Base-by-base conservation (phyloP, 345 rosid genomes). In the Ceriops zippeliana region DNA sequence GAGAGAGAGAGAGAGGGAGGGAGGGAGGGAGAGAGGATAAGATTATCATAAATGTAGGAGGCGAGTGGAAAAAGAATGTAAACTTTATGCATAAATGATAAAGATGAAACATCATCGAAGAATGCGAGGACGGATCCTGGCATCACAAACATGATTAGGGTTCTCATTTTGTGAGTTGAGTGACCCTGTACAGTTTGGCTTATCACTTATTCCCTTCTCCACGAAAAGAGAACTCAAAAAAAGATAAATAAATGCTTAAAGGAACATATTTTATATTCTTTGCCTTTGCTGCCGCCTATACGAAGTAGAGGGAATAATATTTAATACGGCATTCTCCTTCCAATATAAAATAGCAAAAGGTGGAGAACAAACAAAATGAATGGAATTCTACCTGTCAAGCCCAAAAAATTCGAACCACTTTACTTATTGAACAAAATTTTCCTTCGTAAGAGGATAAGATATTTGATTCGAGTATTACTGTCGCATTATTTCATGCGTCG, bases 71-170 rank as follows among this genome's bases (percentile, higher is more conserved):
- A 70, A 72, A 75, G 78, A 78, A 75, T 71, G 83, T 74, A 65
- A 79, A 73, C 67, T 80, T 82, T 73, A 52, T 1, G 26, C 59
- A 52, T 5, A 0, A 53, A 16, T 56, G 6, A 61, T 62, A 57
- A 65, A 66, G 66, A 70, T 7, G 69, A 30, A 53, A 53, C 27
- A 53, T 6, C 8, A 54, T 22, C 26, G 9, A 54, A 76, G 73
- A 66, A 61, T 58, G 73, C 83, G 58, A 73, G 57, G 75, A 66
- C 87, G 87, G 83, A 68, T 71, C 87, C 68, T 79, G 78, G 85
- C 85, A 75, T 81, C 85, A 27, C 82, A 69, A 21, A 38, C 37
- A 7, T 34, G 1, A 7, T 74, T 46, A 32, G 35, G 30, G 51
- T 13, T 38, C 51, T 58, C 24, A 32, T 8, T 8, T 20, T 49